These are phyloP conservation scores for Plasmopara viticola DNA, from an alignment of 352 stramenopile genomes.

Conservation along the genomic window DNA sequence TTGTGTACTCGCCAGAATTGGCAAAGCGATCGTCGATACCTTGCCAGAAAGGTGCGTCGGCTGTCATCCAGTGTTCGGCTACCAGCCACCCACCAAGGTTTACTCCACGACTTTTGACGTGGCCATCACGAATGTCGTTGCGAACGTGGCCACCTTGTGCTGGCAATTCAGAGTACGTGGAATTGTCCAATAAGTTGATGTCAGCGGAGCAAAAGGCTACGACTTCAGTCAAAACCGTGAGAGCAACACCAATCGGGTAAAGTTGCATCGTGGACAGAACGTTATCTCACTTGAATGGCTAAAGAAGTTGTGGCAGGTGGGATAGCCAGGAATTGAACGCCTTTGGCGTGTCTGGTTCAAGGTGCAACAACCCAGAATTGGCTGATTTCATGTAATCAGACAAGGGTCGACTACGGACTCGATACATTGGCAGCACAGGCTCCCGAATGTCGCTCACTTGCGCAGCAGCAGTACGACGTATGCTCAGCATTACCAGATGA, in stretches of 20 bases:
- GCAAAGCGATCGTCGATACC: constrained; percentile 32
- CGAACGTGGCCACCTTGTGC: constrained; percentile 19
- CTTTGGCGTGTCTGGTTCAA: not conserved
- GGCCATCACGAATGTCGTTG: constrained; percentile 25
- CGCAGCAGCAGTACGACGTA: not conserved
- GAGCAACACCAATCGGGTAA: not conserved
- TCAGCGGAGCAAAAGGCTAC: constrained; percentile 2
- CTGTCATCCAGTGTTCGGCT: constrained; percentile 78
- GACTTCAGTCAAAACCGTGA: not conserved
- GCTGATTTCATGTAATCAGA: constrained; percentile 3
- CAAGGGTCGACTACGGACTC: not conserved
- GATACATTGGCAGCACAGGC: not conserved
- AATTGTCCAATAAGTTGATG: constrained; percentile 7
- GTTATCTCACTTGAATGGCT: constrained; percentile 1
- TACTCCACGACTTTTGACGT: constrained; percentile 48
- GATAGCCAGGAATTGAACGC: not conserved
- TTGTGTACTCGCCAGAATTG: constrained; percentile 55
- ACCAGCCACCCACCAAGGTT: constrained; percentile 84
- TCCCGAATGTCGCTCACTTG: not conserved
- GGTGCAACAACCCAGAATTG: not conserved
- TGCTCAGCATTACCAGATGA: constrained; percentile 1
- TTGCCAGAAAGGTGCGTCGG: constrained; percentile 43
- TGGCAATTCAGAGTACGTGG: constrained; percentile 1
- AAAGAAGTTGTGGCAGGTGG: constrained; percentile 2
- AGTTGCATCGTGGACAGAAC: constrained; percentile 7